Evolutionary conservation across 805 yeast genomes (phyloP).

Genomic region (Kuraishia floccosa): DNA sequence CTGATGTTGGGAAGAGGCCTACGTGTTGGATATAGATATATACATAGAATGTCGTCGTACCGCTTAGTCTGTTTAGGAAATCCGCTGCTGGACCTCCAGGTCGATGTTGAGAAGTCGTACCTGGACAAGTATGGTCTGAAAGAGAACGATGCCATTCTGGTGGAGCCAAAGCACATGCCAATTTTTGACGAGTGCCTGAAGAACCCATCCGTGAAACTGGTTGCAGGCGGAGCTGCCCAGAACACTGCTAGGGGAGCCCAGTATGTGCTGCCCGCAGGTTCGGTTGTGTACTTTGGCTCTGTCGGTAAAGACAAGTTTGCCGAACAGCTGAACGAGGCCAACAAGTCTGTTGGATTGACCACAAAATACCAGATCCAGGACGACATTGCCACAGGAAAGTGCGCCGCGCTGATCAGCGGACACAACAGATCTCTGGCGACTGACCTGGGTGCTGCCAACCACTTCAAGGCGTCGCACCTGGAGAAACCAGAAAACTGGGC

Average conservation of each 20-base stretch:
- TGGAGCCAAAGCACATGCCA: constrained; percentile 73
- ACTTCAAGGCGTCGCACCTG: constrained; percentile 82
- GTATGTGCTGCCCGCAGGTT: constrained; percentile 66
- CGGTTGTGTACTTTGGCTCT: constrained; percentile 91
- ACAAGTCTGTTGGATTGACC: constrained; percentile 76
- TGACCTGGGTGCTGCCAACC: constrained; percentile 96
- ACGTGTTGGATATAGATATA: too few relatives aligned
- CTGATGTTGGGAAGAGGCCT: too few relatives aligned
- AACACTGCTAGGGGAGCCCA: constrained; percentile 99
- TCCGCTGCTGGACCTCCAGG: constrained; percentile 78
- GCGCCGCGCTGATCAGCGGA: constrained; percentile 88
- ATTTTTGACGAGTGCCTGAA: constrained; percentile 72
- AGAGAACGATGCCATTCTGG: constrained; percentile 87
- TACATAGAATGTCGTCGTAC: too few relatives aligned
- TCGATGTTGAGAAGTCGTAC: constrained; percentile 55
- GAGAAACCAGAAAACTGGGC: constrained; percentile 86
- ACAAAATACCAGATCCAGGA: constrained; percentile 78
- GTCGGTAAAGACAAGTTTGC: constrained; percentile 91
- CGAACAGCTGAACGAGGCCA: constrained; percentile 72
- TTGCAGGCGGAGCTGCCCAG: constrained; percentile 99
- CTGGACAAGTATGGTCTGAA: constrained; percentile 75
- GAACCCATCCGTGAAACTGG: constrained; percentile 46
- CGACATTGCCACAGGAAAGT: constrained; percentile 82
- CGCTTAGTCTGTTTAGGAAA: constrained; percentile 81
- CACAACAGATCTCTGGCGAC: constrained; percentile 88